Base-by-base conservation (phyloP, 495 filamentous ascomycete genomes). In the Penicillium parvum region DNA sequence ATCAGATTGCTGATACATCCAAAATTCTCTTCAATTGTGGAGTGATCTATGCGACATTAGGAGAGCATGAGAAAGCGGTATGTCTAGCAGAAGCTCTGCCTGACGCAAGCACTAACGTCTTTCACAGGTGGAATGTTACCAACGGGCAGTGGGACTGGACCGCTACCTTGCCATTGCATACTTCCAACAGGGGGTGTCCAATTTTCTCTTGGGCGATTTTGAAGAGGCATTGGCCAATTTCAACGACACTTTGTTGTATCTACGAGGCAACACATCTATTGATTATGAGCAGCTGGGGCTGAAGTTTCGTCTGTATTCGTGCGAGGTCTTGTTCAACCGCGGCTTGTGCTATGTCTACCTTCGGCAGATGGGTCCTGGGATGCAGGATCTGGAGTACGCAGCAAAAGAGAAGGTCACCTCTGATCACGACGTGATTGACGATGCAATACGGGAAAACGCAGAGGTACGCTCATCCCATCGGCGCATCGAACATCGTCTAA, bases 21-120 rank as follows among this genome's bases (percentile, higher is more conserved):
- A 97, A 96, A 74, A 99, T 99, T 44, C 73, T 94, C 29, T 99
- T 99, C 75, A 99, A 99, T 61, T 92, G 90, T 68, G 92, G 94
- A 39, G 92, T 99, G 35, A 97, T 99, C 62, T 88, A 92, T 76
- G 92, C 92, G 7, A 97, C 92, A 0, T 69, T 99, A n/a, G 94
- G 92, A 45, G 86, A 96, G 60, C 92, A 99, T 71, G 86, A 88
- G 52, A 86, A 83, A 74, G 92, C 92, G 52, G 92, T 98, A 76
- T 58, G 88, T 77, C 11, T n/a, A 28, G 3, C 8, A 11, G 14
- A 18, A 12, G n/a, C 2, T 14, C 9, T 7, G 10, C 7, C 7
- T 32, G 14, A 7, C 14, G 12, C 15, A 30, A 15, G 23, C 36
- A 46, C 30, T 30, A 19, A 52, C 25, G 15, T 22, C 60, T 22